Percentiles rank a stretch among this genome's conserved stretches.
These are phyloP conservation scores for Meyerozyma carpophila DNA, from an alignment of 1,139 yeast genomes.

Conservation along the genomic window DNA sequence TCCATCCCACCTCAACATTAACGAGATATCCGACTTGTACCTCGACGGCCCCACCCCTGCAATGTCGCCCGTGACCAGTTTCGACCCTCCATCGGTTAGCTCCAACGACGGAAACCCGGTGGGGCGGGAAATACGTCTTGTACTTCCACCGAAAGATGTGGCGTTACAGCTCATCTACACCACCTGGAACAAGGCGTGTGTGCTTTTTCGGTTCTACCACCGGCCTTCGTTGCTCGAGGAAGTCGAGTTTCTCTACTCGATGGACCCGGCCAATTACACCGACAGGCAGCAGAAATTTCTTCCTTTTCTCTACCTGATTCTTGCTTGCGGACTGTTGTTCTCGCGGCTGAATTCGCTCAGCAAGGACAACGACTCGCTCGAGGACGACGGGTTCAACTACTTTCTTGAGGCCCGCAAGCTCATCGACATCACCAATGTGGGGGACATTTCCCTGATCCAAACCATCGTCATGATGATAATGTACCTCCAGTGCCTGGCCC, in stretches of 20 bases:
- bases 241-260: slow-evolving; percentile 45
- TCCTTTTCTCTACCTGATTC: slow-evolving; percentile 65
- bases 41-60: slow-evolving; percentile 16
- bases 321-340: slow-evolving; percentile 25
- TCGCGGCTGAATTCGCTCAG: slow-evolving; percentile 4
- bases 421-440: slow-evolving; percentile 54
- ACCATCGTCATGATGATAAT: slow-evolving; percentile 69
- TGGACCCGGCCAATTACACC: slow-evolving; percentile 65
- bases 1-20: slow-evolving; percentile 8
- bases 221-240: slow-evolving; percentile 63
- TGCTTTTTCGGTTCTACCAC: slow-evolving; percentile 77
- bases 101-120: slow-evolving; percentile 17
- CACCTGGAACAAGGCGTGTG: slow-evolving; percentile 86
- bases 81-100: slow-evolving; percentile 12
- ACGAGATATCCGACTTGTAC: slow-evolving; percentile 17
- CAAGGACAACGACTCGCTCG: slow-evolving; percentile 40
- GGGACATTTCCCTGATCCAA: slow-evolving; percentile 51
- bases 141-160: slow-evolving; percentile 69
- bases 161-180: slow-evolving; percentile 68
- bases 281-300: slow-evolving; percentile 71
- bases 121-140: slow-evolving; percentile 52
- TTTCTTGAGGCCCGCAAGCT: slow-evolving; percentile 77
- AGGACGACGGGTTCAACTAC: slow-evolving; percentile 78
- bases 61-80: slow-evolving; percentile 9
- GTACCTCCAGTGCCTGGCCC: slow-evolving; percentile 84